Evolutionary conservation across 495 filamentous ascomycete genomes (phyloP), one percentile per base, ranked within the genome.

Genomic region (Xylaria palmicola): DNA sequence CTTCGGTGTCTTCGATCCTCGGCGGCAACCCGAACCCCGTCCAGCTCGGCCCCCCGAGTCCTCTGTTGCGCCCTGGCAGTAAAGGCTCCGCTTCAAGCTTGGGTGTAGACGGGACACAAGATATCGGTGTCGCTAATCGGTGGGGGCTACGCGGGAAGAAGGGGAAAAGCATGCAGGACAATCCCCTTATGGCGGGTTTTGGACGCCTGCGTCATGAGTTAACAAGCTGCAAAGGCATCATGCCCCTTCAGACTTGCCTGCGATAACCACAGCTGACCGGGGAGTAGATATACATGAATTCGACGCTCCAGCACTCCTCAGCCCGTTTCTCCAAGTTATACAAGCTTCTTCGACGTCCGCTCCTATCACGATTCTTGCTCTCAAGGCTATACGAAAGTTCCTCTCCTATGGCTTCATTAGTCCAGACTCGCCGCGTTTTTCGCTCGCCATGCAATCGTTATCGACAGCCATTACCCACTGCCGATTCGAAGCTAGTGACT

Each of bases 101-200:
- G 6, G 56, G 50, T 6, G 49, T 47, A 1, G 76, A 80, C 40
- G 70, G 67, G 20, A 47, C 69, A 6, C 65, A 68, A 50, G 80
- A 84, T 36, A 67, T 78, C 10, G 81, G 76, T 12, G 60, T 78
- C 45, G 68, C 77, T 6, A 85, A 84, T 47, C 75, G 85, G 72
- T 99, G 94, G 94, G 94, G 94, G 1, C 73, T 97, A 60, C 81
- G 95, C 66, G 94, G 94, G 52, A 97, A 96, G 86, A 97, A 92
- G 74, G 95, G 94, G 34, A 95, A 92, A 83, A 97, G 92, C 77
- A 90, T 97, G 83, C 91, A 97, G 80, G 94, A 99, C 77, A 97
- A 98, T 69, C 95, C 94, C 36, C 82, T 99, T 64, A 96, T 99
- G 80, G 88, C 90, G 54, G 93, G 92, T 9, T 99, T 99, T 75